These are phyloP conservation scores for Sedum album DNA, from an alignment of 164 flowering plant species.

Conservation along the genomic window DNA sequence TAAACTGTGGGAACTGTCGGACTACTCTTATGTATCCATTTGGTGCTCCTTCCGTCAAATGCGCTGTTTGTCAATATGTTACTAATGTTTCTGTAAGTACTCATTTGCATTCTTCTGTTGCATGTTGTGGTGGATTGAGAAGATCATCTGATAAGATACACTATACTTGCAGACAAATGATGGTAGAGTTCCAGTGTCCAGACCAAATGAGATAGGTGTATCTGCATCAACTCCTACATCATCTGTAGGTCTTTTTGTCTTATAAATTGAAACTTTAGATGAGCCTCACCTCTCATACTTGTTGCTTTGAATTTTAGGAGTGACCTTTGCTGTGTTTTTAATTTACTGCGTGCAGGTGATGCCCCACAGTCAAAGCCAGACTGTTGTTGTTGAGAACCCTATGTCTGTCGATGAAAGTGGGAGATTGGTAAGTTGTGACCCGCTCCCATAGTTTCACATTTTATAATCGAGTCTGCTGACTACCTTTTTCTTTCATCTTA, in stretches of 20 bases:
- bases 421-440: constrained; percentile 49
- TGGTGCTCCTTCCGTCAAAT: constrained; percentile 93
- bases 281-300: neutral
- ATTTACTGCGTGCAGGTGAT: constrained; percentile 16
- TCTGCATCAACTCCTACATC: constrained; percentile 45
- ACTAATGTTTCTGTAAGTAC: constrained; percentile 67
- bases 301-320: no score
- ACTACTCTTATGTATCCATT: constrained; percentile 81
- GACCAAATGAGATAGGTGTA: constrained; percentile 42
- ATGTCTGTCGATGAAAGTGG: constrained; percentile 95
- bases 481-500: constrained; percentile 10
- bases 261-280: neutral
- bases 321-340: neutral
- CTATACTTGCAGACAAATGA: constrained; percentile 38
- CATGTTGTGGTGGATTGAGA: neutral
- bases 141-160: neutral
- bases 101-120: neutral
- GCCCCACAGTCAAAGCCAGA: constrained; percentile 49
- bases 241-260: constrained; percentile 31
- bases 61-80: constrained; percentile 77
- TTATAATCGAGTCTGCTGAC: neutral
- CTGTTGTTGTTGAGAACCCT: constrained; percentile 92
- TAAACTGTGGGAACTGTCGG: constrained; percentile 79
- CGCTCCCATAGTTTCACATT: neutral
- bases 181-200: constrained; percentile 40